These are phyloP conservation scores for Tilletia indica DNA, from an alignment of 1,284 basidiomycete genomes.

Conservation along the genomic window DNA sequence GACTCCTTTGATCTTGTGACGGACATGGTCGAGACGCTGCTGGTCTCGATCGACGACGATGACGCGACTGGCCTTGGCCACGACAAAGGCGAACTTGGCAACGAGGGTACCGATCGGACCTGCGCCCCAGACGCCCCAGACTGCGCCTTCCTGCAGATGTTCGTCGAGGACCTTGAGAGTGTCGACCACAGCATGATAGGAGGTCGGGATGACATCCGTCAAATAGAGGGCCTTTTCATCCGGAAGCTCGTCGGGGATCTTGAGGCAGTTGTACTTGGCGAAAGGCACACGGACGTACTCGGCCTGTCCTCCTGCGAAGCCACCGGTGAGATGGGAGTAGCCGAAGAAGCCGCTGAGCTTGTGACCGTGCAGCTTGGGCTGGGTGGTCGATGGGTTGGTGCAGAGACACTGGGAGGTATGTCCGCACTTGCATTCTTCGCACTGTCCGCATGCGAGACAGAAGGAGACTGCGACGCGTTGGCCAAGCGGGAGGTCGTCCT, in stretches of 20 bases:
- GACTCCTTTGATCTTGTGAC: slow-evolving; percentile 59
- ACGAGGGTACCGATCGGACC: slow-evolving; percentile 68
- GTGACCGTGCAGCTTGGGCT: slow-evolving; percentile 68
- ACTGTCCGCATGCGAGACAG: slow-evolving; percentile 75
- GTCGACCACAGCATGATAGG: slow-evolving; percentile 72
- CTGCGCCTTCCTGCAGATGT: background rate
- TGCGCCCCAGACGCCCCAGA: slow-evolving; percentile 63
- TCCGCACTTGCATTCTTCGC: slow-evolving; percentile 71
- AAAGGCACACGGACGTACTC: slow-evolving; percentile 65
- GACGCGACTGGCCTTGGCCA: slow-evolving; percentile 71
- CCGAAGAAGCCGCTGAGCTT: slow-evolving; percentile 41
- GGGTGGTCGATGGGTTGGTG: slow-evolving; percentile 68
- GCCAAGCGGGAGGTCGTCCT: slow-evolving; percentile 65
- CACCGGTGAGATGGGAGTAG: slow-evolving; percentile 72
- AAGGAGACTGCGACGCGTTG: slow-evolving; percentile 70
- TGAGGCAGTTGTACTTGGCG: slow-evolving; percentile 70
- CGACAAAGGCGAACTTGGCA: slow-evolving; percentile 64
- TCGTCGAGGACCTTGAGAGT: slow-evolving; percentile 55
- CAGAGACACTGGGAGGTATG: slow-evolving; percentile 70
- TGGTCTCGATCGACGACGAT: slow-evolving; percentile 71
- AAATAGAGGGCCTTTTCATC: slow-evolving; percentile 62
- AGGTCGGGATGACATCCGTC: slow-evolving; percentile 71
- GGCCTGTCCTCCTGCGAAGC: slow-evolving; percentile 70
- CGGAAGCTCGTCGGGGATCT: slow-evolving; percentile 62
- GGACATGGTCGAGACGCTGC: slow-evolving; percentile 66